Conservation (phyloP, 2,329 filamentous ascomycete genomes). For the Claviceps spartinae region DNA sequence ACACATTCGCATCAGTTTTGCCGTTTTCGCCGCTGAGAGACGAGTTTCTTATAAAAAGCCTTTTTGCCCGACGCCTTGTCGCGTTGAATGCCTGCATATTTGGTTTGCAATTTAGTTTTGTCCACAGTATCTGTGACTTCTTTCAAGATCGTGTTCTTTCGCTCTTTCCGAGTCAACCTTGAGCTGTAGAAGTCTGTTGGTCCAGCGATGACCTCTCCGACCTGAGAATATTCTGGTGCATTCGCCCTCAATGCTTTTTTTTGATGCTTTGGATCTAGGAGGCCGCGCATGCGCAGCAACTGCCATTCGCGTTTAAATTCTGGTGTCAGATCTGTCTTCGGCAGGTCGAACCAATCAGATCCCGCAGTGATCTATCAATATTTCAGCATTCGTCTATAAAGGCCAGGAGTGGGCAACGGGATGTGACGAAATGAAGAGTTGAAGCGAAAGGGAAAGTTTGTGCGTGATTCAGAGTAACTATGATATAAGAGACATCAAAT, state of each 20-base stretch:
- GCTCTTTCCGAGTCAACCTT: constrained; percentile 72
- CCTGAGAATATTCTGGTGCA: constrained; percentile 67
- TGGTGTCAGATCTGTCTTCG: constrained; percentile 69
- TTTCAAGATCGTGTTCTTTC: constrained; percentile 75
- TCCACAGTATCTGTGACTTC: constrained; percentile 48
- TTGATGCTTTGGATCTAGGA: constrained; percentile 85
- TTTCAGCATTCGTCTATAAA: constrained; percentile 11
- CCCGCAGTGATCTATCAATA: constrained; percentile 48
- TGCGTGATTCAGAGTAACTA: constrained; percentile 57
- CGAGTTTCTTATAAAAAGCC: constrained; percentile 70
- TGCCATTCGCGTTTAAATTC: constrained; percentile 83
- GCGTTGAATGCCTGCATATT: constrained; percentile 74
- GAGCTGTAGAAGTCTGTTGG: constrained; percentile 76
- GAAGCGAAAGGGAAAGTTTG: neutral
- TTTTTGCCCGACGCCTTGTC: constrained; percentile 82
- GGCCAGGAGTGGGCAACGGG: neutral
- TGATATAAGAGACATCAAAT: constrained; percentile 43
- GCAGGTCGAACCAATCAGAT: constrained; percentile 74
- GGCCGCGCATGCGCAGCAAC: constrained; percentile 74
- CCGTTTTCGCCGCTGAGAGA: constrained; percentile 26
- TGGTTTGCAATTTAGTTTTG: constrained; percentile 65
- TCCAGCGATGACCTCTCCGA: constrained; percentile 79
- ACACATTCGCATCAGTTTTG: constrained; percentile 5
- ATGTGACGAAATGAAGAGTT: neutral
- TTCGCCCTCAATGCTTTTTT: constrained; percentile 66